Evolutionary conservation across 2,329 filamentous ascomycete genomes (phyloP).

Genomic region (Sporothrix inflata): DNA sequence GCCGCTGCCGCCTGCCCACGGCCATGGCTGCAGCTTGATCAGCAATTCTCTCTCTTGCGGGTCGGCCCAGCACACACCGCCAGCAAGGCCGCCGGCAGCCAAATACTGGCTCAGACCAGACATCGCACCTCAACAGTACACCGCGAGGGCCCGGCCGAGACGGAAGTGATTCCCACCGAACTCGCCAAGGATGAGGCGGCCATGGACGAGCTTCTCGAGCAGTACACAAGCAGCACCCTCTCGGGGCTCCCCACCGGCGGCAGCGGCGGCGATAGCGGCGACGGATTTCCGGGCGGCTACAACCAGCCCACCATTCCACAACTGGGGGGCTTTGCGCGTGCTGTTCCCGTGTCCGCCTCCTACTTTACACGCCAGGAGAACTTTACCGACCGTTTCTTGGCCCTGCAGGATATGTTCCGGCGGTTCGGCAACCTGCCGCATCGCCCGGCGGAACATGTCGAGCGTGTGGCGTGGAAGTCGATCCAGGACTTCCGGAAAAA

Average conservation of each 20-base stretch:
- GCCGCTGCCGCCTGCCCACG: not conserved
- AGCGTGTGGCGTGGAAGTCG: constrained; percentile 79
- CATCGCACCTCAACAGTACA: constrained; percentile 18
- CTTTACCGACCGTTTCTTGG: constrained; percentile 84
- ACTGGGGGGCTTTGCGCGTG: constrained; percentile 59
- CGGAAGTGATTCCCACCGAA: not conserved
- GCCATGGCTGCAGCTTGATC: constrained; percentile 30
- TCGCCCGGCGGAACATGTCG: constrained; percentile 65
- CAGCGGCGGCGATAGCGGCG: too few species aligned
- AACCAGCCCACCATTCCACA: not conserved
- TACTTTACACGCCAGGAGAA: constrained; percentile 87
- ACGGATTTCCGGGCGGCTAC: not conserved
- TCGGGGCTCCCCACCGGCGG: not conserved
- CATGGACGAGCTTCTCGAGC: constrained; percentile 6
- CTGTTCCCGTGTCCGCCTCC: constrained; percentile 83
- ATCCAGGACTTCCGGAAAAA: constrained; percentile 73
- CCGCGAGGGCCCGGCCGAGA: not conserved
- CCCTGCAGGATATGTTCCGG: constrained; percentile 70
- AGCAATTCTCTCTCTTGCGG: constrained; percentile 30
- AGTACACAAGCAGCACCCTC: not conserved
- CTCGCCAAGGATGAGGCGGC: not conserved
- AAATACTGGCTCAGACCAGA: constrained; percentile 3
- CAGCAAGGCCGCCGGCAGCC: not conserved
- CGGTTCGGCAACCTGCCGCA: constrained; percentile 75
- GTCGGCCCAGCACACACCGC: constrained; percentile 8